These are phyloP conservation scores for Dictyostelium firmibasis DNA, from an alignment of 78 protist species.

Conservation along the genomic window DNA sequence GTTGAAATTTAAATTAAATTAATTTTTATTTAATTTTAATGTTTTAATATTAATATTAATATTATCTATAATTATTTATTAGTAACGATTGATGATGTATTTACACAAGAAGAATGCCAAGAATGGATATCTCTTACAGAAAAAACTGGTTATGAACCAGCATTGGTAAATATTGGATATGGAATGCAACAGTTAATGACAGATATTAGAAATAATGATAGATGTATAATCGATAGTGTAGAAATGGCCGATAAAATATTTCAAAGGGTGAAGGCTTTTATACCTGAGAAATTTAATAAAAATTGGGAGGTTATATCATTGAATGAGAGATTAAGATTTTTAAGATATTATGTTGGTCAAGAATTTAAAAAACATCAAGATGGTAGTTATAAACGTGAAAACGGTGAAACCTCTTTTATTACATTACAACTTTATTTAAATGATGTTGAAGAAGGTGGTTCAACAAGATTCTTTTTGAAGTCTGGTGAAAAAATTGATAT, in stretches of 20 bases:
- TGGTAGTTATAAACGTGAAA: background rate
- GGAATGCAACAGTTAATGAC: conserved; percentile 2
- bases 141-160: conserved; percentile 34
- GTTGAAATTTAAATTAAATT: background rate
- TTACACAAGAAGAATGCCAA: conserved; percentile 34
- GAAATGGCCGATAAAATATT: conserved; percentile 47
- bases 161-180: conserved; percentile 50
- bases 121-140: conserved; percentile 56
- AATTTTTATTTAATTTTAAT: too few relatives aligned
- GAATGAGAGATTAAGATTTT: conserved; percentile 56
- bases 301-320: background rate
- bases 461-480: conserved; percentile 24
- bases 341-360: conserved; percentile 22
- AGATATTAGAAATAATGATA: conserved; percentile 60
- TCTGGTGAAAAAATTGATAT: background rate
- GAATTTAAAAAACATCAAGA: conserved; percentile 32
- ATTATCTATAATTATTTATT: too few relatives aligned
- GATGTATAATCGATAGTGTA: conserved; percentile 58
- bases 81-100: conserved; percentile 23
- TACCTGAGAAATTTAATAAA: background rate
- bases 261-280: conserved; percentile 1
- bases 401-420: conserved; percentile 19
- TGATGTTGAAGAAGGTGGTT: conserved; percentile 35
- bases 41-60: too few relatives aligned
- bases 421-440: conserved; percentile 35